These are phyloP conservation scores for Beta lomatogona DNA, from an alignment of 179 eudicot species.

Conservation along the genomic window DNA sequence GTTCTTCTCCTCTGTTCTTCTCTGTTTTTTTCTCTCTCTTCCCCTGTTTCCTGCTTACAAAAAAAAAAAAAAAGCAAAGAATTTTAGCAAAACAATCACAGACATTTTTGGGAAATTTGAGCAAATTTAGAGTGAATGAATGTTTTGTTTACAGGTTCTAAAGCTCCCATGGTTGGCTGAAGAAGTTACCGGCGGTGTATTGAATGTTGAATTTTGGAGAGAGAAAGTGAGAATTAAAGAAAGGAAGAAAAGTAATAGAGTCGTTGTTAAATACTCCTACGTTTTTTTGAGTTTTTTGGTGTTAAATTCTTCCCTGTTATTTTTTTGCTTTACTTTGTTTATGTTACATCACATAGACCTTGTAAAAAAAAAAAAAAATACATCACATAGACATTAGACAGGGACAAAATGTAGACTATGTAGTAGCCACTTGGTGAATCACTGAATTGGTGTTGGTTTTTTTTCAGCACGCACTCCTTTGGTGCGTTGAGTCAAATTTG, in stretches of 20 bases:
- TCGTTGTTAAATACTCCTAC: conserved; percentile 24
- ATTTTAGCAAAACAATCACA: neutral
- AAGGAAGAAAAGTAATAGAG: neutral
- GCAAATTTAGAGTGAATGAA: neutral
- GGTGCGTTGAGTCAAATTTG: neutral
- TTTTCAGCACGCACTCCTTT: neutral
- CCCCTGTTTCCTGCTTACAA: conserved; percentile 32
- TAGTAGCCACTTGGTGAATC: conserved; percentile 6
- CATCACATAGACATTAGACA: neutral
- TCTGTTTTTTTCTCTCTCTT: conserved; percentile 11
- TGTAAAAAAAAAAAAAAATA: too few species aligned
- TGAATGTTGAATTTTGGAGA: neutral
- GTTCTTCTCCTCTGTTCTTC: neutral
- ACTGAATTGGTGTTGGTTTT: neutral
- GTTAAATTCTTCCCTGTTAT: neutral
- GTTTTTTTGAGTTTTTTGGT: conserved; percentile 13
- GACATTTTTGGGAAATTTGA: neutral
- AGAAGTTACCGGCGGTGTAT: neutral
- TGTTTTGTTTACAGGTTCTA: conserved; percentile 31
- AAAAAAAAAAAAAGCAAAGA: neutral
- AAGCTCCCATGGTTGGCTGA: conserved; percentile 41
- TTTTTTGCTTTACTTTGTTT: neutral
- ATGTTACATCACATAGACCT: neutral
- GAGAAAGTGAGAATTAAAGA: conserved; percentile 12
- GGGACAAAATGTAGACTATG: conserved; percentile 7